Evolutionary conservation across 345 rosid genomes (phyloP), one percentile per base, ranked within the genome.

Genomic region (Kernera saxatilis): DNA sequence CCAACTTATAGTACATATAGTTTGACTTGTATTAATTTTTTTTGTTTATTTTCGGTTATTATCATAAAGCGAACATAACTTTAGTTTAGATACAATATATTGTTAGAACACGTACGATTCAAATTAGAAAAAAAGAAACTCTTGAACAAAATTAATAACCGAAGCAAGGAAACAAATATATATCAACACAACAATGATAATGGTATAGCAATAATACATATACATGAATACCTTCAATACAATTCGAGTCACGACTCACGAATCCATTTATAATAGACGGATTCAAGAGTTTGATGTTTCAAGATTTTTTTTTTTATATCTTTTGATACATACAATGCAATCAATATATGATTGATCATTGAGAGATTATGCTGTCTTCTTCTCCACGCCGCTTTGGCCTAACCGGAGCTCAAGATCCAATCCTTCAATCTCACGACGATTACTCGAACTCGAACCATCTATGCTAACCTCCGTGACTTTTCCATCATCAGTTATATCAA

Each of bases 401-500:
- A 71, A 77, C 51, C 77, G 73, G 19, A 77, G 80, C 58, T 77
- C 80, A 10, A 77, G 77, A 71, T 77, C 80, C 44, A 77, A 50
- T 39, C 54, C 72, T 69, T 62, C 79, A 15, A 6, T 55, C 40
- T 45, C 64, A 12, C 3, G 29, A 48, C 57, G 54, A 56, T 26
- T 48, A 57, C 69, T 77, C 18, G 79, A 70, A 61, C 52, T 52
- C 21, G 71, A 76, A 39, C 71, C 71, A 70, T 70, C 71, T 54
- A 36, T 30, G 21, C 23, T 52, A 60, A 36, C 10, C 15, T 52
- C 68, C 22, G 2, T 40, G 32, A 41, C 17, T 41, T 59, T 27
- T 22, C 45, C 71, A 18, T 60, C 40, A 69, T 70, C 70, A 55
- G 33, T 68, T 41, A 12, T 43, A 51, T 23, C 50, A 51, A 26